Evolutionary conservation across 192 early-diverging fungal genomes (phyloP), one percentile per base, ranked within the genome.

Genomic region (Mortierella antarctica): DNA sequence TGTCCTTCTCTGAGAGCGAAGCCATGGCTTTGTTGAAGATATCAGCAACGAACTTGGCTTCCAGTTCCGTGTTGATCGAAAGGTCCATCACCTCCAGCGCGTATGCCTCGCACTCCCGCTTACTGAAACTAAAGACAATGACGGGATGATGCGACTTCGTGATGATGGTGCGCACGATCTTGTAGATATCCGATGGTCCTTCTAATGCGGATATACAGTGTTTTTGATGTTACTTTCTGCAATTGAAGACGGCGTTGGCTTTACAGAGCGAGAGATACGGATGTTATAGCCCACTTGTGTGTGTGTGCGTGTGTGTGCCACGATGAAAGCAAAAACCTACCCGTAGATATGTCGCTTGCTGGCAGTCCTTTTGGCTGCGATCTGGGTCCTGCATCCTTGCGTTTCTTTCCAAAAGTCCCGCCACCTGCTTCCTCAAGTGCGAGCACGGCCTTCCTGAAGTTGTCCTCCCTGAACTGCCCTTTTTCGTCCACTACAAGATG

Each of bases 401-500:
- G 88, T 62, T 90, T 92, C 50, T 87, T 84, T 17, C 71, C 78
- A 44, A 86, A 85, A 56, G 88, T 89, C 73, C 88, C 84, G 62
- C 73, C 77, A 61, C 67, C 88, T 17, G 85, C 80, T 31, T 92
- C 88, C 48, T 89, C 89, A 54, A 97, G 74, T 49, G 87, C 83
- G 3, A 90, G 83, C 66, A 99, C 90, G 5, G 97, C 96, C 57
- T 90, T 88, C 84, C 98, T 95, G 82, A 98, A 99, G 83, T 97
- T 97, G 60, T 97, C 96, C 76, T 98, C 96, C 60, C 95, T 87
- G 85, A 99, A 99, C 58, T 88, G 85, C 69, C 93, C 85, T 86
- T 97, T 98, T 83, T 99, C 97, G 76, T 99, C 98, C 11, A 99
- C 97, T 18, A 95, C 95, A 84, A 98, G 72, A 77, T 97, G 93